A percentile compares a stretch with the other conserved stretches of the same genome.
These are phyloP conservation scores for Sugiyamaella chiloensis DNA, from an alignment of 805 yeast species.

Conservation along the genomic window DNA sequence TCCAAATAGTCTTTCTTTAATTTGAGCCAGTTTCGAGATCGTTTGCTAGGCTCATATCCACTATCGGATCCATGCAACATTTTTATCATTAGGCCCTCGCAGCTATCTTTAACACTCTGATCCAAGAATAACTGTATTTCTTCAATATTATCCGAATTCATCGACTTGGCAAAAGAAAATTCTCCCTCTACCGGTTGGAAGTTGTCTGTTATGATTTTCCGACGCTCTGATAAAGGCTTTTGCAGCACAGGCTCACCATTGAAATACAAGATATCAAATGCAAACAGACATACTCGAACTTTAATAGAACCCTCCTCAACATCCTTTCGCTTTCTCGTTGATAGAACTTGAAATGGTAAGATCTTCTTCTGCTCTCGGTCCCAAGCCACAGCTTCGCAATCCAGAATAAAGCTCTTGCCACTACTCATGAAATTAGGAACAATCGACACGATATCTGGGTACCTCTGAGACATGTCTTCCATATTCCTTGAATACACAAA, in stretches of 20 bases:
- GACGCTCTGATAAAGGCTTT: slow-evolving; percentile 64
- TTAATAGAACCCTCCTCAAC: slow-evolving; percentile 84
- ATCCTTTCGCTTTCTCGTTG: slow-evolving; percentile 92
- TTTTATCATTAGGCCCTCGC: slow-evolving; percentile 97
- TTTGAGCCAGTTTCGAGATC: slow-evolving; percentile 94
- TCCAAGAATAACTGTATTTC: slow-evolving; percentile 84
- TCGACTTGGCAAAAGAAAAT: slow-evolving; percentile 72
- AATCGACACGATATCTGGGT: slow-evolving; percentile 81
- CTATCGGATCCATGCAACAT: slow-evolving; percentile 78
- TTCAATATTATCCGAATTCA: slow-evolving; percentile 63
- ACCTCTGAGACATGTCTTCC: slow-evolving; percentile 94
- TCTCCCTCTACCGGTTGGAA: slow-evolving; percentile 67
- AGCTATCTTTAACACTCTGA: slow-evolving; percentile 80
- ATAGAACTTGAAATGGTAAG: slow-evolving; percentile 86
- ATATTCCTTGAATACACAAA: slow-evolving; percentile 88
- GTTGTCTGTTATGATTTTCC: slow-evolving; percentile 54
- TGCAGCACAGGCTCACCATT: slow-evolving; percentile 72
- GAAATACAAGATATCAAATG: slow-evolving; percentile 76
- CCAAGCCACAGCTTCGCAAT: slow-evolving; percentile 98
- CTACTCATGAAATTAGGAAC: slow-evolving; percentile 49
- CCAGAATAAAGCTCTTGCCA: slow-evolving; percentile 64
- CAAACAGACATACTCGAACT: slow-evolving; percentile 88
- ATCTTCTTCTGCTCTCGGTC: slow-evolving; percentile 74
- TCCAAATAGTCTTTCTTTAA: slow-evolving; percentile 90
- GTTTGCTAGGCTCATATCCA: slow-evolving; percentile 87